Evolutionary conservation across 75 land plant species (phyloP).

Genomic region (Picea glauca): DNA sequence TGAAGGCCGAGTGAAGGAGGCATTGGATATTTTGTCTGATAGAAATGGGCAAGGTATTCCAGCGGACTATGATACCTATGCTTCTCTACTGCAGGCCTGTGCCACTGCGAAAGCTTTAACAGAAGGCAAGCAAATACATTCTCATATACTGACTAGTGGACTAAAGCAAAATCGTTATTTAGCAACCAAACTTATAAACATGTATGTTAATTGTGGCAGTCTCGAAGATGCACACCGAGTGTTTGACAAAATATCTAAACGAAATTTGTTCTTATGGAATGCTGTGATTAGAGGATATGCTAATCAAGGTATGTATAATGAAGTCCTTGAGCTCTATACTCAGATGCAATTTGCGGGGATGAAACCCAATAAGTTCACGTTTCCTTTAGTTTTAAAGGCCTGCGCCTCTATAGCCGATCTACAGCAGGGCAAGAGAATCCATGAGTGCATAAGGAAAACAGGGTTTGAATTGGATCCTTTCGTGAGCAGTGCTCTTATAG

Average conservation of each 20-base stretch:
- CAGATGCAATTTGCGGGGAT: slow-evolving; percentile 29
- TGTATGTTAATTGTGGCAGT: background rate
- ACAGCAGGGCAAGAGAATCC: slow-evolving; percentile 11
- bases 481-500: slow-evolving; percentile 15
- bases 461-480: slow-evolving; percentile 16
- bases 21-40: background rate
- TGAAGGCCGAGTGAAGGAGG: slow-evolving; percentile 1
- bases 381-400: slow-evolving; percentile 21
- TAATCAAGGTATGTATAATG: slow-evolving; percentile 2
- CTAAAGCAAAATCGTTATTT: background rate
- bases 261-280: slow-evolving; percentile 33
- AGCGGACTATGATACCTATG: background rate
- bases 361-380: slow-evolving; percentile 15
- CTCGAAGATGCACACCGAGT: background rate
- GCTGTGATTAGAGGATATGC: slow-evolving; percentile 36
- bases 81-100: background rate
- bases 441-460: slow-evolving; percentile 8
- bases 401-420: slow-evolving; percentile 1
- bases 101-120: background rate
- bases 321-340: slow-evolving; percentile 22
- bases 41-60: background rate
- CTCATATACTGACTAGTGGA: background rate
- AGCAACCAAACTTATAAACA: background rate
- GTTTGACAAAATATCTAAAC: background rate
- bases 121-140: slow-evolving; percentile 2